These are phyloP conservation scores for Diaporthe ampelina DNA, from an alignment of 2,329 filamentous ascomycete species.

Conservation along the genomic window DNA sequence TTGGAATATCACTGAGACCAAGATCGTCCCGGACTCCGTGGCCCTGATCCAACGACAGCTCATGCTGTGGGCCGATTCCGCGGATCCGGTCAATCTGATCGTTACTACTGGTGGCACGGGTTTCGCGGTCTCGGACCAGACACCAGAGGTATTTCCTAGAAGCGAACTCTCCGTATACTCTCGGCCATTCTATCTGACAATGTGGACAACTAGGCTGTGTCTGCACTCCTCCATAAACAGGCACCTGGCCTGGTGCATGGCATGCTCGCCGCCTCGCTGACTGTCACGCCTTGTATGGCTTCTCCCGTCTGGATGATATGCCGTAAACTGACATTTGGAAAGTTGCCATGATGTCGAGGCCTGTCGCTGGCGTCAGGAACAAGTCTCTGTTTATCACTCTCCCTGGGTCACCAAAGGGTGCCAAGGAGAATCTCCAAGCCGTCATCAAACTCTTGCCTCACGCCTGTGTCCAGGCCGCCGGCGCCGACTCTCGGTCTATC, in stretches of 20 bases:
- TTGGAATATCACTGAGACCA: slow-evolving; percentile 78
- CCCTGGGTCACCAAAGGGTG: slow-evolving; percentile 95
- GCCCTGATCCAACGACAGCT: slow-evolving; percentile 82
- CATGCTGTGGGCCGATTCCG: slow-evolving; percentile 77
- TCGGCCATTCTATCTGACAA: slow-evolving; percentile 15
- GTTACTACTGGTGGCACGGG: slow-evolving; percentile 94
- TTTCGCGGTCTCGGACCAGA: slow-evolving; percentile 87
- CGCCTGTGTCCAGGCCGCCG: slow-evolving; percentile 91
- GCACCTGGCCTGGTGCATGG: slow-evolving; percentile 94
- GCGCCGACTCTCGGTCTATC: slow-evolving; percentile 82
- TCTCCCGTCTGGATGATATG: background rate
- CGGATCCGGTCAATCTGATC: slow-evolving; percentile 78
- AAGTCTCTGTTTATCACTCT: slow-evolving; percentile 88
- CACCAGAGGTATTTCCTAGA: slow-evolving; percentile 79
- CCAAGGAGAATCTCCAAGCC: slow-evolving; percentile 91
- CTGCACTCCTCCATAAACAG: slow-evolving; percentile 83
- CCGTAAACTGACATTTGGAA: slow-evolving; percentile 44
- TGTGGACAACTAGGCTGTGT: slow-evolving; percentile 75
- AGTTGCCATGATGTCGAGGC: slow-evolving; percentile 98
- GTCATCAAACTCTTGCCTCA: slow-evolving; percentile 93
- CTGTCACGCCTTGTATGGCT: slow-evolving; percentile 87
- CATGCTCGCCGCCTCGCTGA: slow-evolving; percentile 88
- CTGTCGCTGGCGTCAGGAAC: slow-evolving; percentile 88
- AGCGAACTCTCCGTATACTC: too few species aligned
- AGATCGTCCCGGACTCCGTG: slow-evolving; percentile 85